A percentile compares a stretch with the other conserved stretches of the same genome.
Conservation (phyloP, 257 asterid species). For the Ocimum tenuiflorum region DNA sequence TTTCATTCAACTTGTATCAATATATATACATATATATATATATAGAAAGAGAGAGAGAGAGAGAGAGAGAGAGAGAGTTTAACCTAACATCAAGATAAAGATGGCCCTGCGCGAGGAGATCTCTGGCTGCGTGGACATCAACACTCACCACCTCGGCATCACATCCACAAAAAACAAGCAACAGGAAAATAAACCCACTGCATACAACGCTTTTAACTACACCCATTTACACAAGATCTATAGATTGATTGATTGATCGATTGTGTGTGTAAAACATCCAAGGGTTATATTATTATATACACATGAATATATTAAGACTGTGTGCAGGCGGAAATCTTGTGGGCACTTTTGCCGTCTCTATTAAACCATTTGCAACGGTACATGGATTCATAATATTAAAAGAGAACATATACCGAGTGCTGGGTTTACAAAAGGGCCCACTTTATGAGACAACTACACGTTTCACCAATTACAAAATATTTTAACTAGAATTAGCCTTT, state of each 20-base stretch:
- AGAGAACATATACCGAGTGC: no score
- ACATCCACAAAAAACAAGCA: conserved; percentile 6
- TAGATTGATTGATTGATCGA: no score
- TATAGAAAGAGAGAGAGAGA: not conserved
- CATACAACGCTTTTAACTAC: not conserved
- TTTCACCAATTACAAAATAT: no score
- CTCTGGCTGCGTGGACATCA: conserved; percentile 46
- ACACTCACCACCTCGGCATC: conserved; percentile 34
- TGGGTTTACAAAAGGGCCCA: no score
- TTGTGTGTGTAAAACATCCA: not conserved
- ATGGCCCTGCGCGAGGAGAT: conserved; percentile 39
- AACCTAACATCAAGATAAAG: conserved; percentile 70
- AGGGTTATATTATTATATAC: no score
- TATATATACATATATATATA: no score
- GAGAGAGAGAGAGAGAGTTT: not conserved
- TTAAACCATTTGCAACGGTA: no score
- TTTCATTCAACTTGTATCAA: not conserved
- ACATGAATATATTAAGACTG: not conserved
- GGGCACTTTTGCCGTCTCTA: no score
- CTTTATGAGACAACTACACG: no score
- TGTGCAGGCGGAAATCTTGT: not conserved
- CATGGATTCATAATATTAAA: no score
- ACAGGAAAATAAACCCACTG: conserved; percentile 14
- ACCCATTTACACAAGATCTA: conserved; percentile 8
- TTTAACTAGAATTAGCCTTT: no score